phyloP scores from a whole-genome alignment of 176 grass and related monocot species.

The Eragrostis nindensis region DNA sequence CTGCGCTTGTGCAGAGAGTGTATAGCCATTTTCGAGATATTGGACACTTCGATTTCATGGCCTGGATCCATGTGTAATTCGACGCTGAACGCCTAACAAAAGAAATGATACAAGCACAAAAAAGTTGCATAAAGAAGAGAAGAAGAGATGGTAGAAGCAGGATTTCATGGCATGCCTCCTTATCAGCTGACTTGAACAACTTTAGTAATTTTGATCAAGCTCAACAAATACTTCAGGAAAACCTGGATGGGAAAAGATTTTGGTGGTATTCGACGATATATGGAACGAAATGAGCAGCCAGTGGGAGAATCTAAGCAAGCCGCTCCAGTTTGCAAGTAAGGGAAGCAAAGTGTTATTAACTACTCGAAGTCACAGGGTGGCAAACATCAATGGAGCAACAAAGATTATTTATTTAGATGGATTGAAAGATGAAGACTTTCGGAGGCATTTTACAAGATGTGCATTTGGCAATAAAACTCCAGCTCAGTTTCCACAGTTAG shows the following conservation, averaged over 20 bases:
- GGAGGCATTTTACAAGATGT: conserved; percentile 31
- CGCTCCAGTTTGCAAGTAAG: conserved; percentile 25
- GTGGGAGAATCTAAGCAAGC: conserved; percentile 33
- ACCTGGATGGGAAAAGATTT: conserved; percentile 17
- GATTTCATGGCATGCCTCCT: conserved; percentile 13
- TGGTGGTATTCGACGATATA: conserved; percentile 56
- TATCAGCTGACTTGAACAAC: conserved; percentile 13
- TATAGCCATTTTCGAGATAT: neutral
- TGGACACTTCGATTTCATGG: conserved; percentile 15
- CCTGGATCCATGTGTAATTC: conserved; percentile 45
- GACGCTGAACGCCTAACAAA: conserved; percentile 26
- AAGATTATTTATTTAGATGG: conserved; percentile 36
- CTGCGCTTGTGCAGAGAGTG: conserved; percentile 38
- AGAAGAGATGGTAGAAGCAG: neutral
- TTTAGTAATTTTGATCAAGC: conserved; percentile 34
- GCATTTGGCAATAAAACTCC: conserved; percentile 41
- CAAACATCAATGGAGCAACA: conserved; percentile 38
- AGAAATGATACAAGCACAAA: conserved; percentile 32
- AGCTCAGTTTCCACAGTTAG: conserved; percentile 18
- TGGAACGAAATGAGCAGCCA: conserved; percentile 49
- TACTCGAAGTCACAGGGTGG: conserved; percentile 42
- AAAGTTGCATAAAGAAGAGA: neutral
- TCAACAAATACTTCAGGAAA: conserved; percentile 25
- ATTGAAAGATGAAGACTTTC: conserved; percentile 39
- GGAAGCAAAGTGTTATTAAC: conserved; percentile 50